phyloP scores from a whole-genome alignment of 148 eudicot genomes.

The Rhododendron mucronatum region DNA sequence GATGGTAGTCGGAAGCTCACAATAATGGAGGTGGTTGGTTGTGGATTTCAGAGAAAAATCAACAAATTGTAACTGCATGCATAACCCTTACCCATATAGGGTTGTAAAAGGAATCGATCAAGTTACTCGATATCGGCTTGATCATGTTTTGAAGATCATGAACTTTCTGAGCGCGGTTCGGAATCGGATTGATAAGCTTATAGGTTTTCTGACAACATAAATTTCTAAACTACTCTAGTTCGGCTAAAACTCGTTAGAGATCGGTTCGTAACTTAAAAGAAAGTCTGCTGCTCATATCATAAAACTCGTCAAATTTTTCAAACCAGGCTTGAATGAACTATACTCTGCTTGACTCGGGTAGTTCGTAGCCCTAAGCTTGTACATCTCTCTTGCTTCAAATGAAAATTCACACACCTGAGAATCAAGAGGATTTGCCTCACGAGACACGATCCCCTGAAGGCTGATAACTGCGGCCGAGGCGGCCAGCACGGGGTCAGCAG shows the following conservation, averaged over 20 bases:
- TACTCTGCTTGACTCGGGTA: not conserved
- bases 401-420: slow-evolving; percentile 44
- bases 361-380: not conserved
- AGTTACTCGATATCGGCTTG: not conserved
- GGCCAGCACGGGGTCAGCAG: slow-evolving; percentile 52
- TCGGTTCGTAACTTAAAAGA: not conserved
- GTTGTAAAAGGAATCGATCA: not conserved
- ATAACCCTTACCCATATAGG: no score
- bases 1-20: not conserved
- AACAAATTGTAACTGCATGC: no score
- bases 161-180: not conserved
- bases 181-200: not conserved
- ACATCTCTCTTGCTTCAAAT: not conserved
- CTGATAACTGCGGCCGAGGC: slow-evolving; percentile 72
- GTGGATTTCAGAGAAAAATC: not conserved
- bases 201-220: not conserved
- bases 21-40: not conserved
- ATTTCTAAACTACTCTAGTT: not conserved
- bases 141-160: not conserved
- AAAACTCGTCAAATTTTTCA: not conserved
- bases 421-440: slow-evolving; percentile 73
- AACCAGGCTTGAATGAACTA: not conserved
- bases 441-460: slow-evolving; percentile 77
- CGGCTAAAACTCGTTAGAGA: not conserved
- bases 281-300: not conserved